Conservation (phyloP, 768 basidiomycete genomes). For the Paxillus rubicundulus region DNA sequence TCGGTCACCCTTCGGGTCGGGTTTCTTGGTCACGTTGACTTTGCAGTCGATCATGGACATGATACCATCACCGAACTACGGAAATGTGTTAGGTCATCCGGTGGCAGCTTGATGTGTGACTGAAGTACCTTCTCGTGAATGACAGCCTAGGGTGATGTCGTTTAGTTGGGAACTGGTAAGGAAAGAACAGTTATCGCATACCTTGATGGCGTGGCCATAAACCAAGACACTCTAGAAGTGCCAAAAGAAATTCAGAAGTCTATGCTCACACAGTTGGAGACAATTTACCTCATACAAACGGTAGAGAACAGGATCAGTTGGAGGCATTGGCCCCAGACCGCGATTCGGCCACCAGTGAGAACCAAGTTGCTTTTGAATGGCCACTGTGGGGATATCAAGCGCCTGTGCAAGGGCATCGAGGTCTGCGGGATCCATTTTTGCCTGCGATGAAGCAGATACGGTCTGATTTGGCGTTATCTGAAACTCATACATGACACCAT, state of each 20-base stretch:
- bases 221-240: conserved; percentile 58
- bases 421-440: conserved; percentile 64
- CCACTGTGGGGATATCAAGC: conserved; percentile 45
- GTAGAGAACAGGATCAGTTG: conserved; percentile 78
- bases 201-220: conserved; percentile 80
- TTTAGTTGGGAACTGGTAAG: neutral
- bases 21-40: conserved; percentile 63
- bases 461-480: neutral
- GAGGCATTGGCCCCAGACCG: conserved; percentile 63
- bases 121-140: conserved; percentile 68
- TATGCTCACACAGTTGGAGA: neutral
- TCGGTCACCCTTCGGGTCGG: conserved; percentile 76
- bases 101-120: neutral
- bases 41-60: conserved; percentile 90
- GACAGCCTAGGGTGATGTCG: conserved; percentile 45
- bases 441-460: conserved; percentile 38
- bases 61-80: conserved; percentile 80
- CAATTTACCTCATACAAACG: conserved; percentile 69
- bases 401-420: conserved; percentile 48
- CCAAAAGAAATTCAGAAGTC: neutral
- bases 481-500: conserved; percentile 6
- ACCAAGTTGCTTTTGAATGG: conserved; percentile 49
- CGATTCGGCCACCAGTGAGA: conserved; percentile 75
- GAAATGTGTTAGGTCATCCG: neutral
- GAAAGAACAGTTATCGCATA: conserved; percentile 20